These are phyloP conservation scores for Sesbania bispinosa DNA, from an alignment of 306 rosid genomes.

Conservation along the genomic window DNA sequence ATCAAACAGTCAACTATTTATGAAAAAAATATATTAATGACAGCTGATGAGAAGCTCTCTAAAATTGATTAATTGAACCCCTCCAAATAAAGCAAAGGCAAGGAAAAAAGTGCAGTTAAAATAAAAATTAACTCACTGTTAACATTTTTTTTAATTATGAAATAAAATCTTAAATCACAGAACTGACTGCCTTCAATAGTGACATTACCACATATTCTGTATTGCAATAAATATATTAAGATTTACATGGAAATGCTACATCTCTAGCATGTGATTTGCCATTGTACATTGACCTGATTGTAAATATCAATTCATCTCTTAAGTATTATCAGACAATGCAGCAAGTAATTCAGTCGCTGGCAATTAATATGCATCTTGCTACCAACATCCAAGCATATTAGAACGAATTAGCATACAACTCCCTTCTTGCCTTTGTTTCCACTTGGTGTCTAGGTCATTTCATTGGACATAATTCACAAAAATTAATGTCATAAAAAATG, in stretches of 20 bases:
- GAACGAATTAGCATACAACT: neutral
- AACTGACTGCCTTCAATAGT: conserved; percentile 19
- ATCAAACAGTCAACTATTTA: conserved; percentile 12
- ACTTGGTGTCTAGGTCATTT: conserved; percentile 8
- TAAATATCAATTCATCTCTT: neutral
- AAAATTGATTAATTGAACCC: neutral
- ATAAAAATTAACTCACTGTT: neutral
- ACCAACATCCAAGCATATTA: neutral
- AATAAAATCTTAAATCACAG: neutral
- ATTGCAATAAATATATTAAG: neutral
- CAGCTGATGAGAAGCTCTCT: conserved; percentile 5
- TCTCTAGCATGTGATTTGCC: neutral
- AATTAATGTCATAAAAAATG: conserved; percentile 3
- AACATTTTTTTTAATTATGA: neutral
- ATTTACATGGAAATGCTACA: neutral
- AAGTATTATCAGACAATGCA: neutral
- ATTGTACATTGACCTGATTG: neutral
- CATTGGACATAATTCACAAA: conserved; percentile 4
- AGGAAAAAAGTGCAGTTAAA: neutral
- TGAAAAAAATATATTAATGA: neutral
- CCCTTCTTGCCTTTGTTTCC: neutral
- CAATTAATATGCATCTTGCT: conserved; percentile 9
- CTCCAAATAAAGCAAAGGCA: neutral
- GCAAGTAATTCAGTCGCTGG: conserved; percentile 1
- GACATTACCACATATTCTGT: neutral